phyloP scores from a whole-genome alignment of 164 flowering plant species.

The Chloranthus sessilifolius region DNA sequence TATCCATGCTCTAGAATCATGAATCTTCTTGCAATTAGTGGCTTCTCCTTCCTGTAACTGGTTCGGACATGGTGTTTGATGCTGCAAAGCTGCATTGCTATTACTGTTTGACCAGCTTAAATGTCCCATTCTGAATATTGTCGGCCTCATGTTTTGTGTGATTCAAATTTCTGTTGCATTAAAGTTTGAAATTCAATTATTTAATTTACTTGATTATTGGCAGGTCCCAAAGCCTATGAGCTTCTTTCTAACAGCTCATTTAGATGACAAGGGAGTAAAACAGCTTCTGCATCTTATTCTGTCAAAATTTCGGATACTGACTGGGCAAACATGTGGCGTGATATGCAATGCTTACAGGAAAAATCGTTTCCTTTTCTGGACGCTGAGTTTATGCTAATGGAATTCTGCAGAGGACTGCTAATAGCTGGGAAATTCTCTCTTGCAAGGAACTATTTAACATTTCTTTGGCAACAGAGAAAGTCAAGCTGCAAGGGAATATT shows the following conservation, averaged over 20 bases:
- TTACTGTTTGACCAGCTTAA: too few relatives aligned
- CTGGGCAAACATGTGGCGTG: constrained; percentile 98
- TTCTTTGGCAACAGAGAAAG: constrained; percentile 70
- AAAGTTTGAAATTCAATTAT: too few relatives aligned
- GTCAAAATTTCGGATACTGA: constrained; percentile 96
- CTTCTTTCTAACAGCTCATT: constrained; percentile 62
- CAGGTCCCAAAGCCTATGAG: constrained; percentile 91
- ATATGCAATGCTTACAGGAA: constrained; percentile 73
- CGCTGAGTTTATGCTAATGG: constrained; percentile 72
- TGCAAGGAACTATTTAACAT: constrained; percentile 85
- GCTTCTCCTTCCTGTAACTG: too few relatives aligned
- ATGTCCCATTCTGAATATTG: too few relatives aligned
- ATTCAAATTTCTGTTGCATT: too few relatives aligned
- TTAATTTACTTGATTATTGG: constrained; percentile 13
- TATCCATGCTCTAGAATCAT: too few relatives aligned
- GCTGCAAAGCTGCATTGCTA: too few relatives aligned
- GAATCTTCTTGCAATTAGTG: too few relatives aligned
- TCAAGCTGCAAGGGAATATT: constrained; percentile 93
- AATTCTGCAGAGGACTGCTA: constrained; percentile 91
- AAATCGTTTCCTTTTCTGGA: constrained; percentile 95
- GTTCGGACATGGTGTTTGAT: too few relatives aligned
- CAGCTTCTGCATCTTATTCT: constrained; percentile 94
- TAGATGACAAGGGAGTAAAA: constrained; percentile 82
- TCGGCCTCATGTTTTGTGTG: too few relatives aligned
- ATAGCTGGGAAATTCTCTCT: constrained; percentile 97